These are phyloP conservation scores for Coffea canephora DNA, from an alignment of 257 asterid genomes.

Conservation along the genomic window DNA sequence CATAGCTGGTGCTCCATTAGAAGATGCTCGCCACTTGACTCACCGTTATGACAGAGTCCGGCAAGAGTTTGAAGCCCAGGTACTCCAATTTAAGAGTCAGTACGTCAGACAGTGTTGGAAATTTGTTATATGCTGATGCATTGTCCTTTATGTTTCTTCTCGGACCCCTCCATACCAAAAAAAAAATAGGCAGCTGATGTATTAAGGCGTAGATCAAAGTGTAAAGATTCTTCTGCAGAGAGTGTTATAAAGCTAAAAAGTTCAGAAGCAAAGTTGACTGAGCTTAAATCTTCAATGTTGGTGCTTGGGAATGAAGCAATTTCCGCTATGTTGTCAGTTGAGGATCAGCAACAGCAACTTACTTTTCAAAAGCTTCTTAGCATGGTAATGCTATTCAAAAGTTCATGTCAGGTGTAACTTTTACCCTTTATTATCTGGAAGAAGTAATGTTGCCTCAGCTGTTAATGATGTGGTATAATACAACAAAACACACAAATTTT, in stretches of 20 bases:
- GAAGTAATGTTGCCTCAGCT: neutral
- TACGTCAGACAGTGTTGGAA: neutral
- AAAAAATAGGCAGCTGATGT: conserved; percentile 73
- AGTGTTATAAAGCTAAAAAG: conserved; percentile 61
- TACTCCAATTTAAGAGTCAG: conserved; percentile 21
- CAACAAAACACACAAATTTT: neutral
- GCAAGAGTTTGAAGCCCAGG: conserved; percentile 91
- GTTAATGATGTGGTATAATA: neutral
- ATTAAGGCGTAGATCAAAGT: conserved; percentile 77
- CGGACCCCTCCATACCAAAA: neutral
- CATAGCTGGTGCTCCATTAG: conserved; percentile 81
- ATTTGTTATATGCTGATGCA: conserved; percentile 5
- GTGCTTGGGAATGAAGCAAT: conserved; percentile 88
- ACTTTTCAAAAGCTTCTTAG: conserved; percentile 74
- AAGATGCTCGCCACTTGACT: conserved; percentile 94
- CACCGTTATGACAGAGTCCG: conserved; percentile 78
- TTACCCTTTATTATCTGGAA: neutral
- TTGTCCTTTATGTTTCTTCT: neutral
- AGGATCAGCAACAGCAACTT: conserved; percentile 77
- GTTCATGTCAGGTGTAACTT: neutral
- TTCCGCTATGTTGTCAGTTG: conserved; percentile 83
- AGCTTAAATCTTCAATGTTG: conserved; percentile 75
- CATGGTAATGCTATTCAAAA: conserved; percentile 44
- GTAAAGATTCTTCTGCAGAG: conserved; percentile 76
- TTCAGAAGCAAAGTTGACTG: conserved; percentile 71